Evolutionary conservation across 257 asterid genomes (phyloP).

Genomic region (Solanum tarapatanum): DNA sequence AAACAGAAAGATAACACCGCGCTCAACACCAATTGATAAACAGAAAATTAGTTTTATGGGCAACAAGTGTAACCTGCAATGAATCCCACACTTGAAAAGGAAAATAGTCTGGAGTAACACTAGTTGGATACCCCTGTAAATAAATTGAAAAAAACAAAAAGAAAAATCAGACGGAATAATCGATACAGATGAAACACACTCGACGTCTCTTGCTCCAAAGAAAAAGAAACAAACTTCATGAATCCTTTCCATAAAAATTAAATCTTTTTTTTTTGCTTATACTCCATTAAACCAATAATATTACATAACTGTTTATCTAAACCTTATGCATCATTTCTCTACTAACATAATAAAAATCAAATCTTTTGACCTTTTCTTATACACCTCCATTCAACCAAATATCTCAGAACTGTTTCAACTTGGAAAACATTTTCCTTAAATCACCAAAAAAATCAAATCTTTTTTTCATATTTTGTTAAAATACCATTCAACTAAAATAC

Average conservation of each 20-base stretch:
- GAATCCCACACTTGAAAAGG: conserved; percentile 94
- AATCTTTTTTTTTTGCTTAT: background rate
- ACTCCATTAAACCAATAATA: background rate
- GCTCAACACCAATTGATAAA: background rate
- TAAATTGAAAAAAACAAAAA: background rate
- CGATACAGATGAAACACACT: background rate
- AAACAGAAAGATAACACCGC: background rate
- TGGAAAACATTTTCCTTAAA: background rate
- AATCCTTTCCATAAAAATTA: background rate
- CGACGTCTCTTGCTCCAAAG: background rate
- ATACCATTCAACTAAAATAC: background rate
- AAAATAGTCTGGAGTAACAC: conserved; percentile 81
- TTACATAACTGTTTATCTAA: background rate
- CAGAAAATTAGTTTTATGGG: background rate
- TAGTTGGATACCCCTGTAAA: conserved; percentile 75
- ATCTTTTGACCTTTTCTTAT: background rate
- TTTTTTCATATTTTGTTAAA: background rate
- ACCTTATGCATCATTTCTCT: background rate
- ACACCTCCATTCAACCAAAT: background rate
- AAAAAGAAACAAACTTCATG: background rate
- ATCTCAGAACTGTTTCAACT: background rate
- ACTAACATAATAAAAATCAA: background rate
- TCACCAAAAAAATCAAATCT: background rate
- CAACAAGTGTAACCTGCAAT: conserved; percentile 53
- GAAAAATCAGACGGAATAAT: background rate